Percentiles rank a stretch among this genome's conserved stretches.
Evolutionary conservation across 306 rosid species (phyloP).

Genomic region (Adenanthera pavonina): DNA sequence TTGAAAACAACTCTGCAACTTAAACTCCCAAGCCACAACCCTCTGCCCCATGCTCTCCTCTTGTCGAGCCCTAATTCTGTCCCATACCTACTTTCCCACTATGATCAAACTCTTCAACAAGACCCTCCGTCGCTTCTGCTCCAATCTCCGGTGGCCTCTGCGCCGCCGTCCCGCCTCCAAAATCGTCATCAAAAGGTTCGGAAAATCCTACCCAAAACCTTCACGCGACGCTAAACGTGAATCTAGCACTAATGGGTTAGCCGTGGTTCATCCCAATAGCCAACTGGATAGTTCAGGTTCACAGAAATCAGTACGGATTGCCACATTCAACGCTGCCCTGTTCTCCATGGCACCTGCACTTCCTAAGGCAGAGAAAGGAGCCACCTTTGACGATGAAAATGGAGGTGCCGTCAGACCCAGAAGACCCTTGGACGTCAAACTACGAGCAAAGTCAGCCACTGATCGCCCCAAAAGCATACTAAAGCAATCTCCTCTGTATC

Average conservation of each 20-base stretch:
- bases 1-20: slow-evolving; percentile 44
- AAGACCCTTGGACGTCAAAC: slow-evolving; percentile 15
- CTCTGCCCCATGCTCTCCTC: slow-evolving; percentile 33
- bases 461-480: slow-evolving; percentile 67
- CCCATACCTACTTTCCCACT: slow-evolving; percentile 28
- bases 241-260: slow-evolving; percentile 39
- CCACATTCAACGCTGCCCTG: slow-evolving; percentile 93
- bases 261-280: slow-evolving; percentile 58
- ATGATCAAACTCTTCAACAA: slow-evolving; percentile 67
- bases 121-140: slow-evolving; percentile 66
- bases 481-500: slow-evolving; percentile 62
- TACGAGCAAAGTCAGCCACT: slow-evolving; percentile 44
- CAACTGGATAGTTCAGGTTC: slow-evolving; percentile 42
- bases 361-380: slow-evolving; percentile 43
- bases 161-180: slow-evolving; percentile 57
- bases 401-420: slow-evolving; percentile 24
- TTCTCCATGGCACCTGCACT: slow-evolving; percentile 91
- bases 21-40: background rate
- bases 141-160: slow-evolving; percentile 65
- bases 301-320: slow-evolving; percentile 59
- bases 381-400: slow-evolving; percentile 40
- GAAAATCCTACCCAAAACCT: slow-evolving; percentile 43
- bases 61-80: slow-evolving; percentile 8
- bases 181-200: slow-evolving; percentile 52
- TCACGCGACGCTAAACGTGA: slow-evolving; percentile 37